These are phyloP conservation scores for Klebsormidium nitens DNA, from an alignment of 139 green algal species.

Conservation along the genomic window DNA sequence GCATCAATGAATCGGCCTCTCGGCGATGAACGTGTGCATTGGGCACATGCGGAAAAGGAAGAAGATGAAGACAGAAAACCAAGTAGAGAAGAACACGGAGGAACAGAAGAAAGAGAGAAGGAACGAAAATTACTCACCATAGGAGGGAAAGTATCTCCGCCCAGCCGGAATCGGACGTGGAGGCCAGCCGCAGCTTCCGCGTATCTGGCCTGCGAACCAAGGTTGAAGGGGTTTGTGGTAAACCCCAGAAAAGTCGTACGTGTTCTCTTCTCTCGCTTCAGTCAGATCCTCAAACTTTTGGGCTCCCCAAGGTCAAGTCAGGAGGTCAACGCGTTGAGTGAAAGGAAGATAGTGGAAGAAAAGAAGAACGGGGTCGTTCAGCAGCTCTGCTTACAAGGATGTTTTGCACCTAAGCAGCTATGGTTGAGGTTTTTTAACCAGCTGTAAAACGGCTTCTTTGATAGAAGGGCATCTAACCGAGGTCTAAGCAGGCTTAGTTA, in stretches of 20 bases:
- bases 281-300: not conserved
- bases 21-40: no score
- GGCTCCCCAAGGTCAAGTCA: no score
- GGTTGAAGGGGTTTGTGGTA: not conserved
- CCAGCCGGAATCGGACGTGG: conserved; percentile 70
- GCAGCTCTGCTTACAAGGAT: not conserved
- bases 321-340: not conserved
- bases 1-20: no score
- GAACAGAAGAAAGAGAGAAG: no score
- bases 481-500: no score
- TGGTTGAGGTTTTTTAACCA: not conserved
- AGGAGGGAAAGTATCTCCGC: conserved; percentile 61
- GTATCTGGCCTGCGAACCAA: conserved; percentile 48
- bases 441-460: no score
- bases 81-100: not conserved
- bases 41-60: no score
- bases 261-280: not conserved
- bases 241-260: not conserved
- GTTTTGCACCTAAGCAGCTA: not conserved
- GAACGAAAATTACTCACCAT: no score
- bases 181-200: conserved; percentile 62
- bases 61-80: not conserved
- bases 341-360: not conserved
- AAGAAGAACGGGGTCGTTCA: not conserved
- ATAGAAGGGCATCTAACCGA: no score